Evolutionary conservation across 2,329 filamentous ascomycete genomes (phyloP), one percentile per base, ranked within the genome.

Genomic region (Clarireedia paspali): DNA sequence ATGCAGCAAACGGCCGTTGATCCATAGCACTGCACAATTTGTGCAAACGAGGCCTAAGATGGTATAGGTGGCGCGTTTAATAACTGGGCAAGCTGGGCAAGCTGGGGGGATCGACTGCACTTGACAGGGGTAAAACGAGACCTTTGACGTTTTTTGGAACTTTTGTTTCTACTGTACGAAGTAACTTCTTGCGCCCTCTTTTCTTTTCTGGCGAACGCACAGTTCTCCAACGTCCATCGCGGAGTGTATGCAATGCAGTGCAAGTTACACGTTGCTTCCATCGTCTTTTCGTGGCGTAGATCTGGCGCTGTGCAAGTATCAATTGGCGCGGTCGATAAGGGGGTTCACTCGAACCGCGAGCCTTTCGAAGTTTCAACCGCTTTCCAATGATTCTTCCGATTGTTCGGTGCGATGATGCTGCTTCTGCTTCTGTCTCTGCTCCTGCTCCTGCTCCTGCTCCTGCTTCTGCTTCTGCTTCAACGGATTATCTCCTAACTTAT

Each of bases 31-130:
- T 55, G 47, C 38, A 50, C 27, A 27, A 40, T 36, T 6, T 34
- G 17, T 42, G 48, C 17, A 55, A 50, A 38, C 53, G 39, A 55
- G 44, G 9, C 47, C 26, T n/a, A 50, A 50, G 30, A 17, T 26
- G 26, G 53, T 23, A 55, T 50, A 48, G 20, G 7, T 26, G 26
- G 46, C 53, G 53, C 53, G 53, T 55, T 39, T 55, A 55, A 44
- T 45, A 24, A 44, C 40, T 50, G 53, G 47, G 7, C 46, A 10
- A 27, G 23, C 23, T 50, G 53, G 47, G 7, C 46, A 10, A 27
- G 23, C 23, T 47, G 44, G 15, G 44, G 39, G 34, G 34, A 30
- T 55, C 14, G 15, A 27, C 46, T 55, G 53, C 47, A 55, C 38
- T 38, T 23, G 47, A 55, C 53, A 55, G 53, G 53, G 53, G 46